Conservation (phyloP, 192 early-diverging fungal species). For the Rhizophagus prolifer region DNA sequence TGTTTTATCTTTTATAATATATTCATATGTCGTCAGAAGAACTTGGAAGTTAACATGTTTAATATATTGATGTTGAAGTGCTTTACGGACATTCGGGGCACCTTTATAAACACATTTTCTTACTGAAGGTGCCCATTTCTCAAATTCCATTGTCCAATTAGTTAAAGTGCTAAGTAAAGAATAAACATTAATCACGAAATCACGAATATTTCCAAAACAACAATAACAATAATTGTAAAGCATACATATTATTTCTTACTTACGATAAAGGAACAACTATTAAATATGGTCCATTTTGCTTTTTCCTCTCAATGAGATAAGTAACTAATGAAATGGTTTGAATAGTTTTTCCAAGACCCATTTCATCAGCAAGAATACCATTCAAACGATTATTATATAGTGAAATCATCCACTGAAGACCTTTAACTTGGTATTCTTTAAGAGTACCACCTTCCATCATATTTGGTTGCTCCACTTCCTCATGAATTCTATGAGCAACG, state of each 20-base stretch:
- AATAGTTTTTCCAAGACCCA: conserved; percentile 88
- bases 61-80: conserved; percentile 68
- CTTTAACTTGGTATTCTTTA: conserved; percentile 97
- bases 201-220: neutral
- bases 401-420: conserved; percentile 99
- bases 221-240: conserved; percentile 47
- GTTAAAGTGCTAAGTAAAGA: conserved; percentile 67
- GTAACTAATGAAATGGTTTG: conserved; percentile 97
- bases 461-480: conserved; percentile 75
- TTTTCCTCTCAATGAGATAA: conserved; percentile 93
- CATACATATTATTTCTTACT: conserved; percentile 19
- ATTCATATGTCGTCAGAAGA: conserved; percentile 96
- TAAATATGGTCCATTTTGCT: conserved; percentile 92
- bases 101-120: conserved; percentile 94
- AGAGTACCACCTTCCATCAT: conserved; percentile 87
- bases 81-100: conserved; percentile 67
- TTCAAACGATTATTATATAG: conserved; percentile 98
- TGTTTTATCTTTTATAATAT: conserved; percentile 89
- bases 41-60: conserved; percentile 86
- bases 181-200: neutral
- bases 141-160: conserved; percentile 97
- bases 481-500: conserved; percentile 84
- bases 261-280: conserved; percentile 94
- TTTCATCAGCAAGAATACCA: conserved; percentile 97
- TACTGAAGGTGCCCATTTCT: conserved; percentile 94